Evolutionary conservation across 345 rosid genomes (phyloP), one percentile per base, ranked within the genome.

Genomic region (Aethionema arabicum): DNA sequence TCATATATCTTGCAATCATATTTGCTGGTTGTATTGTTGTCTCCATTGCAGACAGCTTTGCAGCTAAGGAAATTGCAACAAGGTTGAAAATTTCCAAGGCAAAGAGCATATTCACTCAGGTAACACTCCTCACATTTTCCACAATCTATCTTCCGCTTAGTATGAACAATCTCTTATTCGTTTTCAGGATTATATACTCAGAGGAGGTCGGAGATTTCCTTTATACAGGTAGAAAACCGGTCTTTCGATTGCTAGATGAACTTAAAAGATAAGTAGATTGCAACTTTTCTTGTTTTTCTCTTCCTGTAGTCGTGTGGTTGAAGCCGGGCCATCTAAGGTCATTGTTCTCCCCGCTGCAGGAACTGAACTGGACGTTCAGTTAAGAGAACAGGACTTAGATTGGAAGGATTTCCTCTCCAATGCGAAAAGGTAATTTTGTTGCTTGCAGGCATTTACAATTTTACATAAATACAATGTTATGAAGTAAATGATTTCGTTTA

Each of bases 11-110:
- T 11, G 97, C 98, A 9, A 85, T 87, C 63, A 71, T 92, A 37
- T 74, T 87, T 5, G 93, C 86, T 0, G 98, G 97, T 52, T 80
- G 51, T 63, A 76, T 87, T 44, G 98, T 83, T 62, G 96, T 89
- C 67, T 92, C 98, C 35, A 89, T 92, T 35, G 96, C 98, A 50
- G 98, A 92, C 70, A 92, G 98, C 74, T 92, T 89, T 74, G 95
- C 85, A 32, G 78, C 97, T 2, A 83, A 66, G 67, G 98, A 92
- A 74, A 89, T 92, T 14, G 90, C 91, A 36, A 85, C 83, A 35
- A 83, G 95, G 65, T 74, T 92, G 67, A 84, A 70, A 11, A 75
- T 92, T 33, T 81, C 96, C 5, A 85, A 85, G 27, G 91, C 98
- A 13, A 85, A 81, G 75, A 93, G 86, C 61, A 81, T 92, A 48